Evolutionary conservation across 441 rosid species (phyloP).

Genomic region (Oxalis stricta): DNA sequence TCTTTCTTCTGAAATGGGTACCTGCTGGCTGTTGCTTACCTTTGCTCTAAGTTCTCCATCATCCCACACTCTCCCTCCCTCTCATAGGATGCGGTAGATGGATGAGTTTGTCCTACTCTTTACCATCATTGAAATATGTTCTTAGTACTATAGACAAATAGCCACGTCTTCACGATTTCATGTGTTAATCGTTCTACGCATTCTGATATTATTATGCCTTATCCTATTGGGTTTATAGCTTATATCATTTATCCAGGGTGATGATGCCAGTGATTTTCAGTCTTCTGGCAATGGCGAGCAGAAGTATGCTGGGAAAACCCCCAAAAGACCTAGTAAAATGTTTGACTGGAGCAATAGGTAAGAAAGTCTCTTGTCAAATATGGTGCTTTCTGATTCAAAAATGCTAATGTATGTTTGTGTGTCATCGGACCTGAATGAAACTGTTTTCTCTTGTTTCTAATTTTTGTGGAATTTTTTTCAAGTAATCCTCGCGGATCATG

Average conservation of each 20-base stretch:
- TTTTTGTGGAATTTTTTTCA: conserved; percentile 6
- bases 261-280: conserved; percentile 30
- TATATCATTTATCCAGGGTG: conserved; percentile 38
- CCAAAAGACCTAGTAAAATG: conserved; percentile 17
- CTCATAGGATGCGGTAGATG: no score
- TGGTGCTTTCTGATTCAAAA: not conserved
- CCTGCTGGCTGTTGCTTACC: not conserved
- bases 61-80: not conserved
- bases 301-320: conserved; percentile 28
- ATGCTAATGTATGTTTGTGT: not conserved
- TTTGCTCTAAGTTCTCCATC: no score
- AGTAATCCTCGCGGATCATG: conserved; percentile 49
- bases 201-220: conserved; percentile 12
- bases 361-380: conserved; percentile 6
- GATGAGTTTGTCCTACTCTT: no score
- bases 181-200: no score
- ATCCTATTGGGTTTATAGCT: conserved; percentile 9
- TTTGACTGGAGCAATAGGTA: conserved; percentile 44
- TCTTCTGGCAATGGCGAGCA: conserved; percentile 29
- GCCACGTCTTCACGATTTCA: no score
- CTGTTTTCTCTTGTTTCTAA: not conserved
- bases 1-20: not conserved
- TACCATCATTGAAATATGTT: no score
- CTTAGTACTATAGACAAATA: no score
- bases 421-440: no score